These are phyloP conservation scores for Hyphodiscus sp. DNA, from an alignment of 2,329 filamentous ascomycete genomes.

Conservation along the genomic window DNA sequence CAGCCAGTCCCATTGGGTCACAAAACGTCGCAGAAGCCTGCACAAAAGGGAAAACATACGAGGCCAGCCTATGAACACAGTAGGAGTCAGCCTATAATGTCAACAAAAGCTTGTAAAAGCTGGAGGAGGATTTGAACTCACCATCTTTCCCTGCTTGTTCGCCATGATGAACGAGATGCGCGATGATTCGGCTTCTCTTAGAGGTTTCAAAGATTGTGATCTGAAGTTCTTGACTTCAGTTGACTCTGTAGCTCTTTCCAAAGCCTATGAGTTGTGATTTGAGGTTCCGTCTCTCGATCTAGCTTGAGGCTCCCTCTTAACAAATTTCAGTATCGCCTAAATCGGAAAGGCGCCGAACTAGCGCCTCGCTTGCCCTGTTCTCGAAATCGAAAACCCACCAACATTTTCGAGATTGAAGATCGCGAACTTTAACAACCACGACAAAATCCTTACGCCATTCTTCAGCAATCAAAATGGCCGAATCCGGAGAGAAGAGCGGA, in stretches of 20 bases:
- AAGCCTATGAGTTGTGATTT: constrained; percentile 20
- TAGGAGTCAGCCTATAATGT: constrained; percentile 54
- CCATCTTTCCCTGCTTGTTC: constrained; percentile 99
- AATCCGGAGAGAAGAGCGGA: constrained; percentile 68
- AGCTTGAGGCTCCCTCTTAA: constrained; percentile 4
- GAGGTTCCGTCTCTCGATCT: constrained; percentile 8
- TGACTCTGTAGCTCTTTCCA: constrained; percentile 23
- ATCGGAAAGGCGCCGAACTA: neutral
- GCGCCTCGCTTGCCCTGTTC: neutral
- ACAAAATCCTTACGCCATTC: constrained; percentile 17
- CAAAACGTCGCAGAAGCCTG: constrained; percentile 30
- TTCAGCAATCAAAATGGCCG: constrained; percentile 44
- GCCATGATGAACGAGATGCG: constrained; percentile 51
- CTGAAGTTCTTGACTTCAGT: constrained; percentile 30
- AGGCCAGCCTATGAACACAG: constrained; percentile 57
- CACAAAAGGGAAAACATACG: constrained; percentile 44
- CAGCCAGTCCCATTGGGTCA: constrained; percentile 2
- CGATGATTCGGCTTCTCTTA: constrained; percentile 31
- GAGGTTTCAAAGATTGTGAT: constrained; percentile 29
- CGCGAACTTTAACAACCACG: constrained; percentile 18
- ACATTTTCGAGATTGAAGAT: constrained; percentile 5
- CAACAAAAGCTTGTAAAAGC: constrained; percentile 41
- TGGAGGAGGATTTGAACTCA: constrained; percentile 47
- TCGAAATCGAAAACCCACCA: constrained; percentile 5
- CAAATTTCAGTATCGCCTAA: constrained; percentile 8